Evolutionary conservation across 139 green algal species (phyloP).

Genomic region (Chlorella ohadii): DNA sequence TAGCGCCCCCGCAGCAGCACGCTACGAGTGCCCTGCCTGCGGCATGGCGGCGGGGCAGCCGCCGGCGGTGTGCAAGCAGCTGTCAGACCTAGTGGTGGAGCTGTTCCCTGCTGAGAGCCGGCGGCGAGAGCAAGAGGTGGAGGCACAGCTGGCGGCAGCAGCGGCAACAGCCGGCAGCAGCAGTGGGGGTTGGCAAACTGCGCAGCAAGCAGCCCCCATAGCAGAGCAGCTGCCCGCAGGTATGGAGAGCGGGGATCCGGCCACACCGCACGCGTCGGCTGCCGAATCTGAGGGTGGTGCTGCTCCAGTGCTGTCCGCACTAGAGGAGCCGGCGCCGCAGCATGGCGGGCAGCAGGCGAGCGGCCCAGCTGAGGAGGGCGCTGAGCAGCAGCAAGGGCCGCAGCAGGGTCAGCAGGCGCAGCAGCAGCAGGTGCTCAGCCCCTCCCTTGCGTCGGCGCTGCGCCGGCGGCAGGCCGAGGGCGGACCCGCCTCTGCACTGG

Average conservation of each 20-base stretch:
- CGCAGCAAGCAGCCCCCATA: not conserved
- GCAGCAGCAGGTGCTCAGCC: constrained; percentile 13
- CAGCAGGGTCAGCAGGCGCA: not conserved
- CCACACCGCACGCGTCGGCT: not conserved
- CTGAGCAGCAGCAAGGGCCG: not conserved
- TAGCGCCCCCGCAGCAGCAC: not conserved
- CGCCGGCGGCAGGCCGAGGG: not conserved
- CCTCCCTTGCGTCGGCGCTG: constrained; percentile 4
- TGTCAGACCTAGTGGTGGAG: constrained; percentile 41
- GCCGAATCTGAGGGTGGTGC: not conserved
- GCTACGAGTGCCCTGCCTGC: constrained; percentile 39
- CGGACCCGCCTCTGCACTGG: not conserved
- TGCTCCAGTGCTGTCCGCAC: not conserved
- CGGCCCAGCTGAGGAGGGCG: not conserved
- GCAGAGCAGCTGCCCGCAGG: not conserved
- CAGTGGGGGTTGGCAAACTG: not conserved
- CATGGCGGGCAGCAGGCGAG: not conserved
- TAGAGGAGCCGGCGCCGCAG: not conserved
- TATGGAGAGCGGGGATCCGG: not conserved
- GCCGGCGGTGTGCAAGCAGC: constrained; percentile 39
- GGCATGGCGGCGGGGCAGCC: not conserved
- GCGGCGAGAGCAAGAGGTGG: not conserved
- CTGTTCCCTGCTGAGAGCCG: constrained; percentile 33
- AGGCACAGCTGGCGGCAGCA: not conserved
- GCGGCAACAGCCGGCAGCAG: not conserved